Base-by-base conservation (phyloP, 352 stramenopile genomes). In the Pythium coloratum region DNA sequence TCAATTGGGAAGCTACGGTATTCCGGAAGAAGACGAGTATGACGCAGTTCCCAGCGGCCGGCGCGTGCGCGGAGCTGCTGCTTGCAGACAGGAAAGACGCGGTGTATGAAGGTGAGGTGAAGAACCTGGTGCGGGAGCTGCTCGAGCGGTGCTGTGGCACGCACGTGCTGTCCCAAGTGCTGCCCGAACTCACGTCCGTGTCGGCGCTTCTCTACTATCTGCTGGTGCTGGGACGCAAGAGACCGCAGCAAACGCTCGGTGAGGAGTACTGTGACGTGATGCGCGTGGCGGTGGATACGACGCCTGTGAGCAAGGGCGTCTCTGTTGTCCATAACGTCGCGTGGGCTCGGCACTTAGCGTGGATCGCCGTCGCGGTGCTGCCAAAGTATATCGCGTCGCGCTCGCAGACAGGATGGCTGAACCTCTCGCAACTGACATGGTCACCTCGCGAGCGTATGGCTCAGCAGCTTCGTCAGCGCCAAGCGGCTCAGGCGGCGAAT, bases 221-320 rank as follows among this genome's bases (percentile, higher is more conserved):
- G 64, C 70, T 91, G 32, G 81, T 76, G 53, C 73, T 95, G 16
- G 77, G 82, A 6, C 57, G 67, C 51, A 75, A 75, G 56, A 80
- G 80, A 54, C 82, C 86, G 38, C 76, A 87, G 59, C 88, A 96
- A 61, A 94, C 86, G 40, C 76, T 96, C n/a, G 88, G 88, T 9
- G 88, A 96, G 64, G 88, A 96, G 55, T 96, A 91, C 64, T 95
- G 88, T 50, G 87, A 95, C 55, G 76, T 95, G 13, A 79, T 94
- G 51, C 86, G 86, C 36, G 81, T 94, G 26, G 76, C 74, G 7
- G 44, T 51, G 0, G 42, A 67, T n/a, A 26, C 26, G 3, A 16
- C 30, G 16, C 10, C 59, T 18, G 33, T 14, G 6, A 32, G 8
- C 3, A 63, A 51, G 36, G 20, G 0, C 36, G 55, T 34, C 10